Base-by-base conservation (phyloP, 2,329 filamentous ascomycete genomes). In the Helotiales sp. region DNA sequence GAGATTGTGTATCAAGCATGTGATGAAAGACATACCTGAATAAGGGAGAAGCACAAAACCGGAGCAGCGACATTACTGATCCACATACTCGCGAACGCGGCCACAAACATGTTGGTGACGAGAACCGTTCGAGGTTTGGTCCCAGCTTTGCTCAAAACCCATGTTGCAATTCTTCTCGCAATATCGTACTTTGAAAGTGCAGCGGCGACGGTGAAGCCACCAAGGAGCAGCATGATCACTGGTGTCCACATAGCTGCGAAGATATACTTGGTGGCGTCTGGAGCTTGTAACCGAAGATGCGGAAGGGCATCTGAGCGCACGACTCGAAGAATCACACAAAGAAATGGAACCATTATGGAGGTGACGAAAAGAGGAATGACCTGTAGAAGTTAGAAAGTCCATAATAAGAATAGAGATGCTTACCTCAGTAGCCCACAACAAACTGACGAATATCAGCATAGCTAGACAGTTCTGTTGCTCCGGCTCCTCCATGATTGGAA, bases 221-320 rank as follows among this genome's bases (percentile, higher is more conserved):
- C 95, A 0, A 99, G 85, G 22, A 99, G 80, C 15, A 99, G 84
- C 95, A 99, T 98, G 66, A 99, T 99, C 55, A 99, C 95, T 0
- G 95, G 93, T 3, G 93, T 97, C 95, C 95, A 99, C 95, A 99
- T 99, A 25, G 95, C 88, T 4, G 91, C 82, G 68, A 99, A 98
- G 57, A 97, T 89, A 68, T 89, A 93, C 27, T 83, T 80, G 0
- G 93, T 91, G 0, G 95, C 93, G 42, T 85, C 82, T 71, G 93
- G 93, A 2, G 92, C 84, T n/a, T 83, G 81, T 6, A 99, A 80
- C 22, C 93, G 85, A 44, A 78, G 75, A 60, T 91, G 80, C 0
- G 88, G 87, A 66, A 83, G 81, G 5, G 86, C 83, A 53, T 96
- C 90, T 30, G 87, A 84, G 30, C 91, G 86, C 60, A 96, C 90